Evolutionary conservation across 2,329 filamentous ascomycete species (phyloP), one percentile per base, ranked within the genome.

Genomic region (Hypoxylon sp.): DNA sequence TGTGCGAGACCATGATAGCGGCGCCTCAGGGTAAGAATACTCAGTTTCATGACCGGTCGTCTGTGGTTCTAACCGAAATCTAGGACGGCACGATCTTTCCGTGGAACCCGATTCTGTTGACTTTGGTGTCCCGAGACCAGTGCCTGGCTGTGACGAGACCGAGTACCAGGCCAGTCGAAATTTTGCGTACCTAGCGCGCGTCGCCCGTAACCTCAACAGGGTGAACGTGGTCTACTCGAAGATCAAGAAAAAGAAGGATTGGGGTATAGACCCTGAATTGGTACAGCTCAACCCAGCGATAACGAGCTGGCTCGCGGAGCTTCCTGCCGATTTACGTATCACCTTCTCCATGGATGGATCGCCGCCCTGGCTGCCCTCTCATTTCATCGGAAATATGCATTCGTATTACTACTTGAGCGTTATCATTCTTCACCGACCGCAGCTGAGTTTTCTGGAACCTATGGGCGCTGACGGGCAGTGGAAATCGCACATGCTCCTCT

Each of bases 1-100:
- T 91, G 18, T 88, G 92, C 61, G 94, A 98, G 75, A 83, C 93
- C 37, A 96, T 98, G 90, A 88, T 97, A 67, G 94, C 94, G 53
- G 92, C 90, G 17, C 91, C 94, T 2, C 93, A 98, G 86, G 94
- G 93, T 92, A 78, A 46, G 60, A n/a, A 21, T 4, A 4, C 15
- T 41, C 27, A 3, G 6, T 11, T 31, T 21, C 3, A 21, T 6
- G 9, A 2, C n/a, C 5, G 13, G 15, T 21, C 31, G 24, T n/a
- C 38, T 24, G 15, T 21, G 18, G 21, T 53, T 55, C 65, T 67
- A 55, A 67, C 58, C 37, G 38, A 37, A n/a, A 23, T 47, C 9
- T 45, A 92, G 88, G 91, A 9, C 90, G 91, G 24, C 88, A 86
- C 43, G 92, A 97, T 73, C 85, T 94, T 55, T 82, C 89, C 1